Base-by-base conservation (phyloP, 2,329 filamentous ascomycete genomes). In the Sclerotinia nivalis region DNA sequence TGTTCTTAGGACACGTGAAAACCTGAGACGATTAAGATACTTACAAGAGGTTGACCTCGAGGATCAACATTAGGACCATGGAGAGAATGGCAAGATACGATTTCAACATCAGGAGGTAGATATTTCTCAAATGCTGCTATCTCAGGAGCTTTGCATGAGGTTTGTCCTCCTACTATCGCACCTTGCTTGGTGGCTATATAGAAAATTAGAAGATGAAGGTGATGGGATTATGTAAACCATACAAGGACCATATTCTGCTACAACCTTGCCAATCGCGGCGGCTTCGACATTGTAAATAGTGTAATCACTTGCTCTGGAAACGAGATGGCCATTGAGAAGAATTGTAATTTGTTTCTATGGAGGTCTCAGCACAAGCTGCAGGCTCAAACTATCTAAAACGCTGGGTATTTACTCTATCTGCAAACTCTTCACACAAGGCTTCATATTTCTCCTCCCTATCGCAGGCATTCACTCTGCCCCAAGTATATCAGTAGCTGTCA, bases 271-370 rank as follows among this genome's bases (percentile, higher is more conserved):
- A 80, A 99, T 97, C 74, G 90, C 88, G 76, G 93, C 93, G 72
- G 96, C 96, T 82, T 98, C 95, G 81, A 99, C 96, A 82, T 92
- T 97, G 86, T 99, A 99, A 80, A 99, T 93, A 83, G 97, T 97
- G 81, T 94, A 98, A 86, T 98, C 95, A 89, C 94, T 97, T 81
- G 90, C 89, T 82, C 96, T 90, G 76, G 96, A 97, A 77, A 99
- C 96, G 80, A 95, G 87, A 83, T 98, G 94, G 77, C 96, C 96
- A 87, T 97, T 97, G 80, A 88, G 90, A 80, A 95, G 89, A 77
- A 99, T 96, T 81, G 92, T 89, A 84, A 99, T 85, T 84, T 89
- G 89, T 79, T 87, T 90, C 95, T 94, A 89, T 83, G 70, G 65
- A 76, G 70, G 70, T 78, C 79, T 80, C 79, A 80, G 79, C 77